Percentiles rank a stretch among this genome's conserved stretches.
Conservation (phyloP, 345 rosid genomes). For the Linum trigynum region DNA sequence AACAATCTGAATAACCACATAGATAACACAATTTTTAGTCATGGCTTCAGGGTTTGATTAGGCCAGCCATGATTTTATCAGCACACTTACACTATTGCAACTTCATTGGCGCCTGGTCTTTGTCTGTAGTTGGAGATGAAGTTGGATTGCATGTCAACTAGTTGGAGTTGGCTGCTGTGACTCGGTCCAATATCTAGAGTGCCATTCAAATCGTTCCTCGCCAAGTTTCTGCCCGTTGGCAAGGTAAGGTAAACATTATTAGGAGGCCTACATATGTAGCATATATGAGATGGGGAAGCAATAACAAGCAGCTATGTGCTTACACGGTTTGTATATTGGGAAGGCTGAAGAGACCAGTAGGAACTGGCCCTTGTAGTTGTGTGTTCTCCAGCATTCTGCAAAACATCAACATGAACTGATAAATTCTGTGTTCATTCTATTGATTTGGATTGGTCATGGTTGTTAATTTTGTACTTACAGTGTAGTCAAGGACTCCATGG, state of each 20-base stretch:
- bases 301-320: conserved; percentile 17
- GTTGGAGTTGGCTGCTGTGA: conserved; percentile 33
- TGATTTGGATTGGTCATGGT: neutral
- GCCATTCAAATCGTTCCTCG: conserved; percentile 39
- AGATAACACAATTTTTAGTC: neutral
- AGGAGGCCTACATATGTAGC: too few species aligned
- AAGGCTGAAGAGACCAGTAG: conserved; percentile 45
- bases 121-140: conserved; percentile 20
- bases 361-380: conserved; percentile 44
- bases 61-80: neutral
- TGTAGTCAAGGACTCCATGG: conserved; percentile 43
- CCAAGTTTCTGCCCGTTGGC: conserved; percentile 10
- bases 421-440: neutral
- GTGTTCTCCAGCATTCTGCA: conserved; percentile 58
- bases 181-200: conserved; percentile 42
- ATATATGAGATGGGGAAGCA: neutral
- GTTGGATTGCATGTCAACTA: conserved; percentile 52
- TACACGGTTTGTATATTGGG: conserved; percentile 57
- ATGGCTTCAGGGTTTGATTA: neutral
- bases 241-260: neutral
- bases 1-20: conserved; percentile 42
- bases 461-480: conserved; percentile 34
- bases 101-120: conserved; percentile 5
- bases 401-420: neutral
- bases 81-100: conserved; percentile 41